Evolutionary conservation across 2,329 filamentous ascomycete species (phyloP), one percentile per base, ranked within the genome.

Genomic region (Verticillium zaregamsianum): DNA sequence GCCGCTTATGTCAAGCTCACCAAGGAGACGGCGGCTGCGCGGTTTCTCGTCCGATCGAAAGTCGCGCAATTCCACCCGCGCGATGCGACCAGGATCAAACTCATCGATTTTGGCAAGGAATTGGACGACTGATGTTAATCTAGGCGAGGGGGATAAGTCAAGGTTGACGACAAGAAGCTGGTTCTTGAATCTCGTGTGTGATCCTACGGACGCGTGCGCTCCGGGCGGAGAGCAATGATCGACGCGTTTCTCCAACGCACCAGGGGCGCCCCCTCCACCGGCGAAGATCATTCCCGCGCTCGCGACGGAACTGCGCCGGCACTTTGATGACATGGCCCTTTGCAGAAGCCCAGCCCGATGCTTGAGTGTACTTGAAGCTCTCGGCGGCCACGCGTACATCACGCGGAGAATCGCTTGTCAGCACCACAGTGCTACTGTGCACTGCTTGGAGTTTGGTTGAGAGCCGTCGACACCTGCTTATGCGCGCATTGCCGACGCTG

Each of bases 11-110:
- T 90, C 57, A 77, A 77, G 57, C 74, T 89, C n/a, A 67, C 77
- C 17, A 80, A 82, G 61, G 87, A 90, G 68, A 85, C 86, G 55
- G 86, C 87, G 2, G 84, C 86, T 14, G 84, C 83, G 2, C 81
- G 87, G 65, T 89, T 89, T 67, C 75, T 90, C 25, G 84, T 89
- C 37, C 76, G 87, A 61, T 86, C 86, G 40, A 88, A 88, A 68
- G 86, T 88, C 49, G 87, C 87, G 3, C 82, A 86, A 67, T 88
- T 89, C 66, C 86, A 90, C 67, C 86, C 86, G 3, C 83, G 79
- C 64, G 86, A 90, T 73, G 85, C 87, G 15, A 83, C 78, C 52
- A 81, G 76, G 69, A 72, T 90, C 59, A 80, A 83, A 58, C 72
- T 90, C 56, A 74, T 90, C 56, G 86, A 89, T 71, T 89, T 89